Base-by-base conservation (phyloP, 345 rosid genomes). In the Corchorus capsularis region DNA sequence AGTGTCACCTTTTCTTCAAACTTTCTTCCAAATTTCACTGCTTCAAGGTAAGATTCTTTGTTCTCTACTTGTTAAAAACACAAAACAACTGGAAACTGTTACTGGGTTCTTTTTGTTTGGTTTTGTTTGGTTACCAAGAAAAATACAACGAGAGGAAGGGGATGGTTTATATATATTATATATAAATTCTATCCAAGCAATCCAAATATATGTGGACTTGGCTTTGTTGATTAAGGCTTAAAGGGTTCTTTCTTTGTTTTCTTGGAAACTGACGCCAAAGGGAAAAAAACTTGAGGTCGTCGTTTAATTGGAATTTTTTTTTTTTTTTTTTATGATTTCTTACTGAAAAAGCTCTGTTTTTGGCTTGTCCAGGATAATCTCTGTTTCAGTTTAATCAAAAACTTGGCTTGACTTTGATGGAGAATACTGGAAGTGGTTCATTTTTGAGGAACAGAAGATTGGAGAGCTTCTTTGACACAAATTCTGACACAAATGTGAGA, bases 371-470 rank as follows among this genome's bases (percentile, higher is more conserved):
- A 75, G 72, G 72, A 55, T 12, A 70, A 62, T 79, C 65, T 61
- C 66, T 35, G 6, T 66, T 67, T 70, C 54, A 56, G 15, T 57
- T 56, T 5, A 8, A 54, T 20, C 45, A 59, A 66, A 59, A 59
- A 22, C 63, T 27, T 60, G 63, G 15, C 27, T n/a, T 32, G 59
- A 59, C 22, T 46, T 62, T 12, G 75, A 63, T 87, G 90, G 82
- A 84, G 39, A 79, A 63, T 22, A 45, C 69, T 6, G 84, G 84
- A 63, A 68, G 72, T 75, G 71, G 70, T 72, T 82, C 89, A 49
- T 84, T 85, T 70, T 62, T 82, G 46, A 81, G 87, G 78, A 84
- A 77, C 47, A 81, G 89, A 80, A 89, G 86, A 75, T 75, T 87
- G 53, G 86, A 81, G 83, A 82, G 84, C 70, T 81, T 79, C 67